Evolutionary conservation across 768 basidiomycete genomes (phyloP), one percentile per base, ranked within the genome.

Genomic region (Clitopilus passeckerianus): DNA sequence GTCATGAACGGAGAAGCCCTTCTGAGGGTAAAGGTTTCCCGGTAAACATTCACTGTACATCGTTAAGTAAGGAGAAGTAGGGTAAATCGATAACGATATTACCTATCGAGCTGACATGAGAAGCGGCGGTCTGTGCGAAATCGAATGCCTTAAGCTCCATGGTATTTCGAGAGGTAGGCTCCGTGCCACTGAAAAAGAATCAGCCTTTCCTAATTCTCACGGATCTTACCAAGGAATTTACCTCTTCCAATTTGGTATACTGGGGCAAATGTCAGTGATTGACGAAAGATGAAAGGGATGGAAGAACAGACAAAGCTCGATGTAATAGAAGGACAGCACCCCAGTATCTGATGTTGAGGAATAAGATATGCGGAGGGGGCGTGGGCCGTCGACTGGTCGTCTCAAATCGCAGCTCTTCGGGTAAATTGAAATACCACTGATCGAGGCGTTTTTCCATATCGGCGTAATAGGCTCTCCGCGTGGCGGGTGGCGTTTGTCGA

Each of bases 321-420:
- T 92, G 82, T 37, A 92, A 76, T 35, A 93, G 74, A 12, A 93
- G 75, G 5, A 92, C 86, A 16, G 88, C 79, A 6, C 83, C 84
- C 84, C 89, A 90, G 68, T 93, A 92, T 62, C 89, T 79, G 58
- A 90, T 78, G 64, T 93, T 88, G 43, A 92, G 73, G 52, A 84
- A 79, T 30, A 91, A 69, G 23, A 91, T 78, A 57, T 86, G 83
- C 1, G 90, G 86, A 4, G 86, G 80, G 8, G 87, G 87, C 9
- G 75, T 69, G 8, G 70, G 72, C 53, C 82, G 75, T 64, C 81
- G 80, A 63, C 78, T 84, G 12, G 80, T 73, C 34, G 81, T 72
- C 61, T 88, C 85, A 65, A 82, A 87, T 52, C 80, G 78, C 23
- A 93, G 76, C 56, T 77, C 71, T 34, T 87, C 84, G 0, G 90